A percentile compares a stretch with the other conserved stretches of the same genome.
Evolutionary conservation across 768 basidiomycete species (phyloP).

Genomic region (Panellus pusillus): DNA sequence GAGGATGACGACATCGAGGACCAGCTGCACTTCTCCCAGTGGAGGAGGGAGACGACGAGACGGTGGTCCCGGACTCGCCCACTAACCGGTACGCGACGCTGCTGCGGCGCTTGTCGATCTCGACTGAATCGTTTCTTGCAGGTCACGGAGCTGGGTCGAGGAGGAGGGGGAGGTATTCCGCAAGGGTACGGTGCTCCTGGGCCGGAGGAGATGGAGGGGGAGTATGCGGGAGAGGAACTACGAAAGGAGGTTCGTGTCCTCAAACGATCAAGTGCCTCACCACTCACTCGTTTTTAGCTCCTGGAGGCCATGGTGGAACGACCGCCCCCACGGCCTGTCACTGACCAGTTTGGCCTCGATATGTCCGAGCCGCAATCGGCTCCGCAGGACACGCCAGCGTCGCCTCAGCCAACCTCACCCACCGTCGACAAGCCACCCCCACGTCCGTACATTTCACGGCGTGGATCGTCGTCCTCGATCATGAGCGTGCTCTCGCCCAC

Average conservation of each 20-base stretch:
- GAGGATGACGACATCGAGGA: constrained; percentile 53
- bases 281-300: constrained; percentile 45
- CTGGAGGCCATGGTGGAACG: constrained; percentile 86
- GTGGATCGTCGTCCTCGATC: constrained; percentile 49
- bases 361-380: constrained; percentile 24
- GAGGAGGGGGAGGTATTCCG: constrained; percentile 98
- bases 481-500: constrained; percentile 36
- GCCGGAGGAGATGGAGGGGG: constrained; percentile 88
- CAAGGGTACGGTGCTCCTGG: constrained; percentile 79
- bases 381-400: constrained; percentile 20
- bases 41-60: constrained; percentile 32
- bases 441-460: constrained; percentile 61
- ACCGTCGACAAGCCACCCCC: constrained; percentile 45
- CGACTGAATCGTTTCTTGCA: constrained; percentile 26
- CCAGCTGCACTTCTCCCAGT: constrained; percentile 29
- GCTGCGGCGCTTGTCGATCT: not conserved
- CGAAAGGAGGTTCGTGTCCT: constrained; percentile 62
- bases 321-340: constrained; percentile 71
- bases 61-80: constrained; percentile 31
- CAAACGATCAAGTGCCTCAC: not conserved
- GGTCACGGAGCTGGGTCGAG: constrained; percentile 79
- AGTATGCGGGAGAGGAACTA: constrained; percentile 86
- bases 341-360: constrained; percentile 59
- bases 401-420: constrained; percentile 9
- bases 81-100: constrained; percentile 48